Evolutionary conservation across 2,329 filamentous ascomycete species (phyloP), one percentile per base, ranked within the genome.

Genomic region (Fusarium sp.): DNA sequence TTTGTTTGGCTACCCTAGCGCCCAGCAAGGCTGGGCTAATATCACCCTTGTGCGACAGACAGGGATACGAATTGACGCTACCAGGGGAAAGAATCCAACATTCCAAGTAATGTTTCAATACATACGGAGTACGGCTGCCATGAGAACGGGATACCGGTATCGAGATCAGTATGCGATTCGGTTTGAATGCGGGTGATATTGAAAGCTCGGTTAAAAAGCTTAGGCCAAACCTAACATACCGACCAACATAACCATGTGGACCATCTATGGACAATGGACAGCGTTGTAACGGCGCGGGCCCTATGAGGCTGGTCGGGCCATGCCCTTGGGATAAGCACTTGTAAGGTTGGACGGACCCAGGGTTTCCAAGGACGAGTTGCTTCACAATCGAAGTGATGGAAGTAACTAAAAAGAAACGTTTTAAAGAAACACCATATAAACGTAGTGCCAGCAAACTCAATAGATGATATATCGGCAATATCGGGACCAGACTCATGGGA

Each of bases 1-100:
- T 72, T 49, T 55, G 51, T 51, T 60, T 64, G 63, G 63, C 31
- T 39, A 17, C 49, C 58, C 55, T 74, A 74, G 72, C 72, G 72
- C 64, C 59, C 58, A 70, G 54, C 59, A 60, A 41, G 71, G 70
- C 62, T 71, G 61, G 69, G 69, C 61, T 64, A 74, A 63, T 39
- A 49, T 39, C 61, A 74, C 66, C 48, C 66, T 35, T 58, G 71
- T 42, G 48, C 42, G 52, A 66, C 38, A 42, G 44, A 66, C 61
- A 59, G 47, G 71, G 67, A n/a, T 70, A 31, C 44, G 51, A 51
- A 58, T 69, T 69, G 63, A 63, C 63, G 67, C 67, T 72, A 67
- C 71, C 58, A 72, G 42, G 59, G 60, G 58, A 47, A 59, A 45
- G 70, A 41, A 62, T 66, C 65, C 45, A 62, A 38, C 44, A 57